Evolutionary conservation across 2,329 filamentous ascomycete genomes (phyloP).

Genomic region (Neocatenulostroma microsporum): DNA sequence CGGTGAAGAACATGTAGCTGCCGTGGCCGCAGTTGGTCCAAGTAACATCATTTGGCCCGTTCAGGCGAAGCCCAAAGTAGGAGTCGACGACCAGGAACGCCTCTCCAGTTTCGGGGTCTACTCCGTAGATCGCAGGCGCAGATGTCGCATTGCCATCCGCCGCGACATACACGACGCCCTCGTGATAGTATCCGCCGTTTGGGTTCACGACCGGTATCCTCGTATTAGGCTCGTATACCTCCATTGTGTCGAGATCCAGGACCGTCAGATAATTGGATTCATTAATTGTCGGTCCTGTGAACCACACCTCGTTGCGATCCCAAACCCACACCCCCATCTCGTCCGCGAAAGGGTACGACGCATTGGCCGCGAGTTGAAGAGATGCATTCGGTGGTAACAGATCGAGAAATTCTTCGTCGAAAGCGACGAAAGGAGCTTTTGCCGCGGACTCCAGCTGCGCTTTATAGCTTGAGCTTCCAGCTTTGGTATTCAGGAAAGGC

Average conservation of each 20-base stretch:
- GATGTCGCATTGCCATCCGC: neutral
- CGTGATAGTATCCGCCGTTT: neutral
- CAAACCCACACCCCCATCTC: neutral
- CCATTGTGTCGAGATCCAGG: neutral
- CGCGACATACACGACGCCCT: neutral
- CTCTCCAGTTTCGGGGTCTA: neutral
- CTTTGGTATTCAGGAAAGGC: neutral
- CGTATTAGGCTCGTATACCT: neutral
- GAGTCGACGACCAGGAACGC: neutral
- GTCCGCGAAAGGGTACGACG: neutral
- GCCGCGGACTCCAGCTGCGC: neutral
- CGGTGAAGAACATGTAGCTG: constrained; percentile 1
- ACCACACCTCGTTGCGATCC: neutral
- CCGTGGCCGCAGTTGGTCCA: neutral
- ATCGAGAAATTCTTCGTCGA: neutral
- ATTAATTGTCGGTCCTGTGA: neutral
- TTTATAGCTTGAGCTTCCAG: neutral
- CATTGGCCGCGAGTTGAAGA: neutral
- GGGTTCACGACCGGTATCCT: neutral
- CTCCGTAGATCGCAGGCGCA: neutral
- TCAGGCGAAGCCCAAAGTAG: constrained; percentile 1
- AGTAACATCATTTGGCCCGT: neutral
- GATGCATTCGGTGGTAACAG: neutral
- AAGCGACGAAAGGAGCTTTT: neutral
- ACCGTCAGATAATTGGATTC: neutral